A percentile compares a stretch with the other conserved stretches of the same genome.
Evolutionary conservation across 2,329 filamentous ascomycete species (phyloP).

Genomic region (Calcarisporium arbuscula): DNA sequence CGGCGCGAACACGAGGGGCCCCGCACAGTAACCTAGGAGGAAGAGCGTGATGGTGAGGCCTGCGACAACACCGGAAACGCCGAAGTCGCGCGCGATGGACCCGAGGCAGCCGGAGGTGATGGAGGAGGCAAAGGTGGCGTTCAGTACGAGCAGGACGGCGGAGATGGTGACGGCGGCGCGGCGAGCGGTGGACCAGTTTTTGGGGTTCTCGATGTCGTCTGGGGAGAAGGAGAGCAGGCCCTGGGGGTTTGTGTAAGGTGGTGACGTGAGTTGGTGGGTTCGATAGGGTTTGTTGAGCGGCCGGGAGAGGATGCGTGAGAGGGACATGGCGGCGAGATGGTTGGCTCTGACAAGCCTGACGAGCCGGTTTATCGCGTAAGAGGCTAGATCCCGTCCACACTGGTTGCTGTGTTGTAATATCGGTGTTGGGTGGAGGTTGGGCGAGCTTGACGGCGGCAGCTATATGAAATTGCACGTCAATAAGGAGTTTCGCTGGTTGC

Average conservation of each 20-base stretch:
- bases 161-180: slow-evolving; percentile 34
- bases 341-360: too few relatives aligned
- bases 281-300: slow-evolving; percentile 48
- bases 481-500: too few relatives aligned
- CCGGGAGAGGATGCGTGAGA: slow-evolving; percentile 37
- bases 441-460: too few relatives aligned
- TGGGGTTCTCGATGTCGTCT: slow-evolving; percentile 43
- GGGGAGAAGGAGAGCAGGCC: slow-evolving; percentile 45
- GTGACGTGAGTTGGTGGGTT: slow-evolving; percentile 22
- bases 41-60: slow-evolving; percentile 48
- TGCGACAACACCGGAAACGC: slow-evolving; percentile 39
- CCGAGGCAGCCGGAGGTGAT: slow-evolving; percentile 25
- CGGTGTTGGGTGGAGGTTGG: too few relatives aligned
- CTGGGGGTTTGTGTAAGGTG: slow-evolving; percentile 39
- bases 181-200: slow-evolving; percentile 38
- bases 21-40: slow-evolving; percentile 50
- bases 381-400: too few relatives aligned
- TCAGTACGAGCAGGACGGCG: slow-evolving; percentile 42
- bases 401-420: too few relatives aligned
- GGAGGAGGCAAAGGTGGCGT: slow-evolving; percentile 45
- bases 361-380: too few relatives aligned
- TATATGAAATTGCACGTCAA: too few relatives aligned
- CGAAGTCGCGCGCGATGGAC: slow-evolving; percentile 28
- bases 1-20: slow-evolving; percentile 52
- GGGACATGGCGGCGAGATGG: too few relatives aligned